These are phyloP conservation scores for Acarospora socialis DNA, from an alignment of 2,329 filamentous ascomycete genomes.

Conservation along the genomic window DNA sequence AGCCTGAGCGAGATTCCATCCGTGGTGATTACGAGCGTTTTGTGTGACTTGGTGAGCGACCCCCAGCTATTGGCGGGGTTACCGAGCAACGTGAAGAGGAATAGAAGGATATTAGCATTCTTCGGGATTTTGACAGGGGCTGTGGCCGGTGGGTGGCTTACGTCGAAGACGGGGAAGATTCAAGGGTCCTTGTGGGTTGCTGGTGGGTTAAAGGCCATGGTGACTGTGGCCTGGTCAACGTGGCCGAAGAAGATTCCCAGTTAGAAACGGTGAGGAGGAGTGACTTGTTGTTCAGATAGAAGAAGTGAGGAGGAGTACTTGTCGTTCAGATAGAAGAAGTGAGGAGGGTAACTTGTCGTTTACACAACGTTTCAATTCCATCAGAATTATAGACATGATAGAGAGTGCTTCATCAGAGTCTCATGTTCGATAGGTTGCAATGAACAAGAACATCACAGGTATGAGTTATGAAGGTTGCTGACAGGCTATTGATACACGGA, in stretches of 20 bases:
- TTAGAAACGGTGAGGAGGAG: no score
- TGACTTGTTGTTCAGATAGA: no score
- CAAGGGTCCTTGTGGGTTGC: slow-evolving; percentile 11
- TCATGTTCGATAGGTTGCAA: no score
- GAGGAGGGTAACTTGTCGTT: no score
- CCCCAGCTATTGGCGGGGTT: slow-evolving; percentile 4
- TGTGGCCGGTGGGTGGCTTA: slow-evolving; percentile 10
- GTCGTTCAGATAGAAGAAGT: no score
- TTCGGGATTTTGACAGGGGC: slow-evolving; percentile 9
- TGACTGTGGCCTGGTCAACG: slow-evolving; percentile 8
- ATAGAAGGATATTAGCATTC: slow-evolving; percentile 10
- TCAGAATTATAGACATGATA: no score
- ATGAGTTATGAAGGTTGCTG: no score
- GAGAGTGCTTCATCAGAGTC: no score
- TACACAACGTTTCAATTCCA: no score
- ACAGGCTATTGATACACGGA: no score
- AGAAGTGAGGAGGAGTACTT: no score
- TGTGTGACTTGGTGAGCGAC: slow-evolving; percentile 20
- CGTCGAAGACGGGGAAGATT: slow-evolving; percentile 7
- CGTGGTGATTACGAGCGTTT: slow-evolving; percentile 21
- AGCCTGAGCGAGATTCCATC: slow-evolving; percentile 21
- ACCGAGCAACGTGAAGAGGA: slow-evolving; percentile 10
- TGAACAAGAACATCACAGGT: no score
- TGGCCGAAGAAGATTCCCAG: slow-evolving; percentile 11
- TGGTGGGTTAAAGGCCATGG: slow-evolving; percentile 8